Evolutionary conservation across 208 protist genomes (phyloP), one percentile per base, ranked within the genome.

Genomic region (Leishmania martiniquensis): DNA sequence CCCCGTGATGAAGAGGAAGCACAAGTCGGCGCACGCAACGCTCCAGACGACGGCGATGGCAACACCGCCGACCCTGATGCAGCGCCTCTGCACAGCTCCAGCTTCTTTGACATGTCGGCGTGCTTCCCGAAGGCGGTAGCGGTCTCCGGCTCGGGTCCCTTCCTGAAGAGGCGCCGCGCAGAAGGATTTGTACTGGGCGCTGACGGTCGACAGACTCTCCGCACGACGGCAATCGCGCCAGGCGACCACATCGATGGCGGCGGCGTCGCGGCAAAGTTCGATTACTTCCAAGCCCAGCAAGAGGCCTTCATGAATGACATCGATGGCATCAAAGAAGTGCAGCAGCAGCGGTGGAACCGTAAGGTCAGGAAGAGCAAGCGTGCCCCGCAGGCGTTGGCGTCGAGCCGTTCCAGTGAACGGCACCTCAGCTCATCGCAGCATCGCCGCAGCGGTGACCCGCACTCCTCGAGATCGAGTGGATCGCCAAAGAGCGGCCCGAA

Each of bases 221-320:
- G 83, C 52, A 91, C 81, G 29, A 95, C 85, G 9, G 87, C 87
- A 10, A 66, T 91, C n/a, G 76, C 47, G 0, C 74, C 75, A 6
- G 72, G 66, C 29, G 75, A 77, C 4, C 62, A 51, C 34, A 45
- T 13, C 45, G 63, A 65, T 44, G 57, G 63, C 29, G 39, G 29
- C 22, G 65, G 71, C 34, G 63, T 17, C 9, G 49, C 20, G 2
- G 72, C 17, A 49, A 55, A 73, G 22, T 97, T 97, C 85, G 83
- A 97, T 44, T 93, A 87, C 75, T 95, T 95, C 69, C 42, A 60
- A 0, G 86, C 85, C 5, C 93, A 97, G 77, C 87, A 94, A 54
- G 74, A 84, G 4, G 89, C 83, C 5, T 97, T 97, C 68, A 32
- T 87, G 52, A 93, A 93, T 37, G 90, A 97, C 72, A 85, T 97